These are phyloP conservation scores for Leersia perrieri DNA, from an alignment of 176 grass and related monocot species.

Conservation along the genomic window DNA sequence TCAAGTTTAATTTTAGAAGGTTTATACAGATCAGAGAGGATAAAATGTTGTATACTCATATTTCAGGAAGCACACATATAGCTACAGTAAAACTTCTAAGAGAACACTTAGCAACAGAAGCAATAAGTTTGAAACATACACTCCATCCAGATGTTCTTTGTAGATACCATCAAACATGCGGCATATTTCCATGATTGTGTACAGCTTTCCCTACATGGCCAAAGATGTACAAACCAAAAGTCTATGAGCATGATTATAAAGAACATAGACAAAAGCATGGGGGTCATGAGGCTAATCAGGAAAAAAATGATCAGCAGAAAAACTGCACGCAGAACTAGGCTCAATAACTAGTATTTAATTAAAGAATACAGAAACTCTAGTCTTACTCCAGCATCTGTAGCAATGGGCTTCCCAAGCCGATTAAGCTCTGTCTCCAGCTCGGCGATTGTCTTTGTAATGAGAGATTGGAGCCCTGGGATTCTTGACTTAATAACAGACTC, in stretches of 20 bases:
- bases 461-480: constrained; percentile 94
- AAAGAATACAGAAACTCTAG: not conserved
- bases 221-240: not conserved
- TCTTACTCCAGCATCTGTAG: constrained; percentile 94
- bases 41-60: not conserved
- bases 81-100: not conserved
- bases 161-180: constrained; percentile 94
- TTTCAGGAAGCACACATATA: not conserved
- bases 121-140: constrained; percentile 45
- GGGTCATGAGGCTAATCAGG: not conserved
- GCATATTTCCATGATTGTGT: constrained; percentile 95
- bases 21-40: not conserved
- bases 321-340: not conserved
- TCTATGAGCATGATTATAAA: not conserved
- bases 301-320: constrained; percentile 1
- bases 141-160: constrained; percentile 92
- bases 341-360: constrained; percentile 8
- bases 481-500: constrained; percentile 97
- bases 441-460: constrained; percentile 92
- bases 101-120: not conserved
- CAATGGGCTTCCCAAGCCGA: constrained; percentile 95
- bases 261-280: not conserved
- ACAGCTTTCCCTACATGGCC: constrained; percentile 80
- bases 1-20: not conserved
- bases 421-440: constrained; percentile 95